Evolutionary conservation across 306 rosid genomes (phyloP).

Genomic region (Cicer cuneatum): DNA sequence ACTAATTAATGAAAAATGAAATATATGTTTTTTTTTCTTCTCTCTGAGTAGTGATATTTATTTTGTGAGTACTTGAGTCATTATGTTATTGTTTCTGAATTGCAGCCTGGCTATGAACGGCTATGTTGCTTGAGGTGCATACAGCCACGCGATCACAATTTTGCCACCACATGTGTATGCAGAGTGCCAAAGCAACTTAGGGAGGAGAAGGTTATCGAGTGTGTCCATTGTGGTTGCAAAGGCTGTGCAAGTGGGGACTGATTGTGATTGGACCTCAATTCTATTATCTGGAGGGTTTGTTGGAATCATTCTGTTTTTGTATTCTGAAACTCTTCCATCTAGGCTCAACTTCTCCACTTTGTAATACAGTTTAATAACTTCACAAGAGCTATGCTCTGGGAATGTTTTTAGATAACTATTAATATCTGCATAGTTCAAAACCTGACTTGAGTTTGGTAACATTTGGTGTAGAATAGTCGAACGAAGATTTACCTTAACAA

Average conservation of each 20-base stretch:
- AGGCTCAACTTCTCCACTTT: constrained; percentile 8
- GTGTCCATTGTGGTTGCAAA: constrained; percentile 87
- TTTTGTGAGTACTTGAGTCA: constrained; percentile 5
- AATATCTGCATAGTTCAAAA: neutral
- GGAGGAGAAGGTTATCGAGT: constrained; percentile 88
- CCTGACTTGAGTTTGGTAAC: constrained; percentile 23
- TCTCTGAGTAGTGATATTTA: neutral
- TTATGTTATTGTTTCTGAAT: constrained; percentile 14
- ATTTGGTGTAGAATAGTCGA: neutral
- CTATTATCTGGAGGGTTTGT: constrained; percentile 29
- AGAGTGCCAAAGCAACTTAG: constrained; percentile 89
- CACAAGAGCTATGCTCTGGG: constrained; percentile 1
- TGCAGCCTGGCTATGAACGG: constrained; percentile 93
- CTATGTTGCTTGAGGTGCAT: constrained; percentile 91
- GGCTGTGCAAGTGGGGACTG: constrained; percentile 94
- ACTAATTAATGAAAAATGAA: constrained; percentile 10
- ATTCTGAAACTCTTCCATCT: neutral
- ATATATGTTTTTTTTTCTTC: neutral
- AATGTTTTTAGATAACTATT: neutral
- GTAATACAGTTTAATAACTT: neutral
- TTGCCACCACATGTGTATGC: constrained; percentile 85
- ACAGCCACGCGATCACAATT: constrained; percentile 92
- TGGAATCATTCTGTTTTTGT: neutral
- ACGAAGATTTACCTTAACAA: neutral
- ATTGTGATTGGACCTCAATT: constrained; percentile 21